Percentiles rank a stretch among this genome's conserved stretches.
Evolutionary conservation across 2,329 filamentous ascomycete genomes (phyloP).

Genomic region (Gremmenia infestans): DNA sequence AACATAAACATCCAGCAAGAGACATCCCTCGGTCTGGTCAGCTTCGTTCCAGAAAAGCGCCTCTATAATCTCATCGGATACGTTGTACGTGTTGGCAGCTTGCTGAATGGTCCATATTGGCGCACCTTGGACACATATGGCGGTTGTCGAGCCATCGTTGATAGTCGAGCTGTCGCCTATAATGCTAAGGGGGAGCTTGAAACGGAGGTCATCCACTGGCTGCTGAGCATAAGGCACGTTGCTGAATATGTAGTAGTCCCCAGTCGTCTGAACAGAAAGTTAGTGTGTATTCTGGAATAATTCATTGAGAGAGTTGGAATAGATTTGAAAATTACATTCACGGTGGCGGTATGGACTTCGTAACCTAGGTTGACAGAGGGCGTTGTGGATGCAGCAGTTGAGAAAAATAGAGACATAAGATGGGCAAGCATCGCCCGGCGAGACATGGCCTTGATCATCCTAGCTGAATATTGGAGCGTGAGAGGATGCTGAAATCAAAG

Average conservation of each 20-base stretch:
- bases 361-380: slow-evolving; percentile 22
- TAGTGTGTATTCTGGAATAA: slow-evolving; percentile 8
- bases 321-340: not conserved
- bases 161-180: slow-evolving; percentile 30
- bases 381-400: not conserved
- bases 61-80: not conserved
- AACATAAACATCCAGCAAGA: slow-evolving; percentile 43
- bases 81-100: not conserved
- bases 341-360: slow-evolving; percentile 12
- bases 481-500: too few species aligned
- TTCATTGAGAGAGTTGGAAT: not conserved
- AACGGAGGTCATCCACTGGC: slow-evolving; percentile 40
- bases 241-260: slow-evolving; percentile 35
- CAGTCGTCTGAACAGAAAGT: slow-evolving; percentile 13
- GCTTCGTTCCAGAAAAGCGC: not conserved
- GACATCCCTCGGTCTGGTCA: slow-evolving; percentile 38
- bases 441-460: too few species aligned
- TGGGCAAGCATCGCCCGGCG: too few species aligned
- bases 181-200: slow-evolving; percentile 36
- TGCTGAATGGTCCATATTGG: slow-evolving; percentile 11
- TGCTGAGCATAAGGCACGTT: slow-evolving; percentile 43
- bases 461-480: too few species aligned
- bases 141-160: slow-evolving; percentile 21
- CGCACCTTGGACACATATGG: slow-evolving; percentile 19
- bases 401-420: not conserved